Evolutionary conservation across 768 basidiomycete genomes (phyloP), one percentile per base, ranked within the genome.

Genomic region (Lanmaoa pseudosensibilis): DNA sequence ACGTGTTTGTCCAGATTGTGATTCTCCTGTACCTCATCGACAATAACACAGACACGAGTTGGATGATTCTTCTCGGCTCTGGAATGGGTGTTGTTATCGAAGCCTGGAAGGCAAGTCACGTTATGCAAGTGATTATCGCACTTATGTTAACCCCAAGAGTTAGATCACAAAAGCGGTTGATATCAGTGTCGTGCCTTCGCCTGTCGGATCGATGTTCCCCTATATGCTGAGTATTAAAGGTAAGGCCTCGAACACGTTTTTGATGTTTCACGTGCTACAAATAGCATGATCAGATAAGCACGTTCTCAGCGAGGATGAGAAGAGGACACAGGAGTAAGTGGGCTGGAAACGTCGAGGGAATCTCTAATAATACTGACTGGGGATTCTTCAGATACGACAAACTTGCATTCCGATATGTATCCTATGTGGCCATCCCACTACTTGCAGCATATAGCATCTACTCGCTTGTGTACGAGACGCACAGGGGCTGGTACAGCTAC

Each of bases 401-500:
- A 62, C 79, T 96, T 51, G 96, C 96, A 5, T 98, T 97, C 87
- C 87, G 86, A 70, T 93, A 94, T 69, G 96, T 99, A 19, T 88
- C 92, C 50, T 96, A 89, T 70, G 90, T 85, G 62, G 86, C 94
- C 12, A 83, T 92, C 46, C 96, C 97, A 3, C 76, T 88, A 32
- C 82, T 94, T 30, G 81, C 81, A 34, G 86, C 74, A 23, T 94
- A 94, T 69, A 84, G 88, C 18, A 74, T 87, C 56, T 94, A 94
- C 65, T 92, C 90, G 27, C 78, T 94, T 23, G 59, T 93, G 30
- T 90, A 90, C 65, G 84, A 92, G 66, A 87, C 87, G 0, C 94
- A 97, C 73, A 83, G 84, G 62, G 90, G 93, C 53, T 98, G 95
- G 96, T 98, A 98, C 73, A 93, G 91, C 63, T 99, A 97, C 73